A percentile compares a stretch with the other conserved stretches of the same genome.
These are phyloP conservation scores for Debaryomyces nepalensis DNA, from an alignment of 1,139 yeast species.

Conservation along the genomic window DNA sequence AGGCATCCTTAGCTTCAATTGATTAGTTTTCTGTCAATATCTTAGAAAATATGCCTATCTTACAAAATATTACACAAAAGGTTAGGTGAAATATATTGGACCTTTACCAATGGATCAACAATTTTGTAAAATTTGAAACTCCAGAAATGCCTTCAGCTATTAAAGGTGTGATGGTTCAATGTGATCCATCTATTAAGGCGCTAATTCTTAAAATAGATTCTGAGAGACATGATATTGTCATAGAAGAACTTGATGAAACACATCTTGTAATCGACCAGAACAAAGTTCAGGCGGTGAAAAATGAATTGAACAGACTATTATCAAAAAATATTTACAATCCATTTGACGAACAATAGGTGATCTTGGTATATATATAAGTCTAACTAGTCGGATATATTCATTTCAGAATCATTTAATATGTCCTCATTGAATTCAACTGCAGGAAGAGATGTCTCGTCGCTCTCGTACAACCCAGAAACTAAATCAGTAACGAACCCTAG, in stretches of 20 bases:
- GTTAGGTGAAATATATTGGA: background rate
- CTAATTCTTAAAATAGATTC: conserved; percentile 81
- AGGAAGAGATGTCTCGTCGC: conserved; percentile 19
- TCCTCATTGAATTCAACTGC: conserved; percentile 27
- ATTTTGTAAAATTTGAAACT: background rate
- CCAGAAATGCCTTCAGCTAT: conserved; percentile 49
- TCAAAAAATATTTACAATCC: conserved; percentile 88
- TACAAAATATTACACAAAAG: conserved; percentile 5
- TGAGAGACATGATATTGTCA: conserved; percentile 70
- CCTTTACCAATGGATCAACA: background rate
- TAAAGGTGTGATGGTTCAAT: conserved; percentile 50
- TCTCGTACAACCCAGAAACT: conserved; percentile 25
- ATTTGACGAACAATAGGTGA: conserved; percentile 64
- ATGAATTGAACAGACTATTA: conserved; percentile 72
- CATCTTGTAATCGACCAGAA: conserved; percentile 81
- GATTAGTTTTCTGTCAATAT: background rate
- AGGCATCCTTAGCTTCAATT: background rate
- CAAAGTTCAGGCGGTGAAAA: conserved; percentile 75
- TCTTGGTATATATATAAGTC: conserved; percentile 2
- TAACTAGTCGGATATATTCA: conserved; percentile 7
- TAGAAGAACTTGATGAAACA: conserved; percentile 88
- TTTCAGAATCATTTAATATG: conserved; percentile 24
- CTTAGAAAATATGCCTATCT: background rate
- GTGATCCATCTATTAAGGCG: conserved; percentile 94
- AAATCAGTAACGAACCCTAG: conserved; percentile 44